These are phyloP conservation scores for Vigna hirtella DNA, from an alignment of 306 rosid species.

Conservation along the genomic window DNA sequence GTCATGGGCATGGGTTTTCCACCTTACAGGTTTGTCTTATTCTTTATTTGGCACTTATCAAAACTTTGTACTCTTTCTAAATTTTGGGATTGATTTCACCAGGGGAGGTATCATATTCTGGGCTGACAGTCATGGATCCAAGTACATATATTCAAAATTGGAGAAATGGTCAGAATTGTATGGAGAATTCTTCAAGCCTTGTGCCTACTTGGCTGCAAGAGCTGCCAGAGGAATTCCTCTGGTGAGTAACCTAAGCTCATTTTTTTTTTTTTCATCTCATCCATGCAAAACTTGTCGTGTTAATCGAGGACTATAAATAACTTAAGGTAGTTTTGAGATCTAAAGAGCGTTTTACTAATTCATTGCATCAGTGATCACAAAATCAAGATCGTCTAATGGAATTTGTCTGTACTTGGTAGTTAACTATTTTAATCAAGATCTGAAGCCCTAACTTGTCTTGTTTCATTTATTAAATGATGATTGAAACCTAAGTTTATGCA, in stretches of 20 bases:
- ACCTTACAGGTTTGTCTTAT: conserved; percentile 77
- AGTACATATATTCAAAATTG: conserved; percentile 80
- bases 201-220: conserved; percentile 88
- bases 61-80: conserved; percentile 24
- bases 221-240: conserved; percentile 85
- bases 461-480: not conserved
- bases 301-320: not conserved
- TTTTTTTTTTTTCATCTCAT: conserved; percentile 31
- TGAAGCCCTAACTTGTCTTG: not conserved
- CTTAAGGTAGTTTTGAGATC: not conserved
- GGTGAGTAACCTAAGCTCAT: conserved; percentile 59
- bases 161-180: conserved; percentile 79
- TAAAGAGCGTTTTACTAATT: not conserved
- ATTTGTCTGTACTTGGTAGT: not conserved
- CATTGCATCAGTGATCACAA: not conserved
- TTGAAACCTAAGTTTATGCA: not conserved
- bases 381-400: conserved; percentile 1
- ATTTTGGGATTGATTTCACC: conserved; percentile 45
- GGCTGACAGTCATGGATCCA: conserved; percentile 95
- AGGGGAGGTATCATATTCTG: conserved; percentile 98
- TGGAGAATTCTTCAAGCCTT: conserved; percentile 94
- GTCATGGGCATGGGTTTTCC: conserved; percentile 99
- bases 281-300: not conserved
- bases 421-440: too few species aligned
- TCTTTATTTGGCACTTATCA: conserved; percentile 13